Evolutionary conservation across 345 rosid species (phyloP).

Genomic region (Viola odorata): DNA sequence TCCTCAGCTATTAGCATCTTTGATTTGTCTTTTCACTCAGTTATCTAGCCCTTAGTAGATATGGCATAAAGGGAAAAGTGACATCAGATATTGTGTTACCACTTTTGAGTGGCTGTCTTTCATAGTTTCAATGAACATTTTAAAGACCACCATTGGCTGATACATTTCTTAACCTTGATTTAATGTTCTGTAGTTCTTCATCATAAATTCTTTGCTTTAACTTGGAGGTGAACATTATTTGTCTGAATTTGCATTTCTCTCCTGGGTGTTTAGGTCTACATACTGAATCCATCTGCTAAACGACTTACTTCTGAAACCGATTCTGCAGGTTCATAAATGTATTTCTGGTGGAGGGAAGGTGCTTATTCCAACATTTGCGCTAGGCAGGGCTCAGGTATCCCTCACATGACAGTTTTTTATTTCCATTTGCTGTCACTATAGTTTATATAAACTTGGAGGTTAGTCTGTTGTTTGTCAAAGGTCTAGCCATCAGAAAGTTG

Average conservation of each 20-base stretch:
- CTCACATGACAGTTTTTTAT: background rate
- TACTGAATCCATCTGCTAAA: background rate
- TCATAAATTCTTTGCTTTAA: background rate
- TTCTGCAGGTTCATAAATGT: conserved; percentile 74
- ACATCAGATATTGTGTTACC: background rate
- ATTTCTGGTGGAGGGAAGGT: conserved; percentile 93
- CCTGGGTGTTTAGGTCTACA: background rate
- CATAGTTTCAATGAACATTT: background rate
- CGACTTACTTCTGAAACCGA: too few relatives aligned
- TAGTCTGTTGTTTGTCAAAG: too few relatives aligned
- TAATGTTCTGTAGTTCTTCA: background rate
- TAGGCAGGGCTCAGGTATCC: conserved; percentile 95
- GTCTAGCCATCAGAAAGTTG: too few relatives aligned
- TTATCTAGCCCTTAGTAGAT: background rate
- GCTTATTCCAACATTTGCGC: conserved; percentile 92
- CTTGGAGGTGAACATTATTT: background rate
- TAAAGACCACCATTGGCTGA: background rate
- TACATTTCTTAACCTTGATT: background rate
- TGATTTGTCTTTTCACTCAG: background rate
- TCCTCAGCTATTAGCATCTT: background rate
- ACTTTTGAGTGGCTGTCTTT: background rate
- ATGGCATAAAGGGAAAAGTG: background rate
- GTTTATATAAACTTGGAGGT: too few relatives aligned
- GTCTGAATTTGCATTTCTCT: background rate
- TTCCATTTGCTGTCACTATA: background rate